Percentiles rank a stretch among this genome's conserved stretches.
Conservation (phyloP, 2,329 filamentous ascomycete species). For the Cordyceps pruinosa region DNA sequence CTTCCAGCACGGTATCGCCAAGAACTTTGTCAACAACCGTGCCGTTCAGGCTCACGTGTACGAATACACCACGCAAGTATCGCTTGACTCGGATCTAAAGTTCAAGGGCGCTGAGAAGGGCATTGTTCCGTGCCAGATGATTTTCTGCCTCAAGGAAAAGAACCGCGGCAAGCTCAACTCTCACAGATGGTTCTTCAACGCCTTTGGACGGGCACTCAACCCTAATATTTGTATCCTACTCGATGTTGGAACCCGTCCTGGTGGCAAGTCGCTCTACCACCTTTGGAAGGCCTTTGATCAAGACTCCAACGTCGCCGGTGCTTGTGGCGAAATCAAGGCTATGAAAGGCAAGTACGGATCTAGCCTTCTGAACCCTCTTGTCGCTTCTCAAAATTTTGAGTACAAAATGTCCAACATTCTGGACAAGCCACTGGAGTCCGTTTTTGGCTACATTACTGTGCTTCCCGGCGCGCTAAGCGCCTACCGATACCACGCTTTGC, state of each 20-base stretch:
- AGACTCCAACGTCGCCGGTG: conserved; percentile 93
- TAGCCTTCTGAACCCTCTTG: conserved; percentile 84
- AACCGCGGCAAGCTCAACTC: conserved; percentile 98
- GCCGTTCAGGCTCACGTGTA: conserved; percentile 96
- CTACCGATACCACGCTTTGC: conserved; percentile 90
- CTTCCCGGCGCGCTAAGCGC: conserved; percentile 90
- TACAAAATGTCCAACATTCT: conserved; percentile 99
- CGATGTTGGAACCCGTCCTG: conserved; percentile 91
- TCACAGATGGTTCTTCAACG: conserved; percentile 99
- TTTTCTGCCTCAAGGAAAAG: conserved; percentile 97
- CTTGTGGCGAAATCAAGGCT: conserved; percentile 95
- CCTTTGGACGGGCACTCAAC: conserved; percentile 84
- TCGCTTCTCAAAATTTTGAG: conserved; percentile 97
- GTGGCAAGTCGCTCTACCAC: conserved; percentile 87
- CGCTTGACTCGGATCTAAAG: conserved; percentile 87
- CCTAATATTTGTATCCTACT: conserved; percentile 96
- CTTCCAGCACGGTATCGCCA: conserved; percentile 96
- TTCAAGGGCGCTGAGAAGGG: conserved; percentile 99
- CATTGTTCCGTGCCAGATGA: conserved; percentile 95
- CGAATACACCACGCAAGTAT: conserved; percentile 98
- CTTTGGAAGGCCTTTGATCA: conserved; percentile 98
- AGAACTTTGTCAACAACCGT: conserved; percentile 94
- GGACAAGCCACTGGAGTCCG: conserved; percentile 93
- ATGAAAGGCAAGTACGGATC: conserved; percentile 82
- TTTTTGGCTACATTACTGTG: conserved; percentile 97